Percentiles rank a stretch among this genome's conserved stretches.
phyloP scores from a whole-genome alignment of 2,329 filamentous ascomycete species.

The Penicillium sp. region DNA sequence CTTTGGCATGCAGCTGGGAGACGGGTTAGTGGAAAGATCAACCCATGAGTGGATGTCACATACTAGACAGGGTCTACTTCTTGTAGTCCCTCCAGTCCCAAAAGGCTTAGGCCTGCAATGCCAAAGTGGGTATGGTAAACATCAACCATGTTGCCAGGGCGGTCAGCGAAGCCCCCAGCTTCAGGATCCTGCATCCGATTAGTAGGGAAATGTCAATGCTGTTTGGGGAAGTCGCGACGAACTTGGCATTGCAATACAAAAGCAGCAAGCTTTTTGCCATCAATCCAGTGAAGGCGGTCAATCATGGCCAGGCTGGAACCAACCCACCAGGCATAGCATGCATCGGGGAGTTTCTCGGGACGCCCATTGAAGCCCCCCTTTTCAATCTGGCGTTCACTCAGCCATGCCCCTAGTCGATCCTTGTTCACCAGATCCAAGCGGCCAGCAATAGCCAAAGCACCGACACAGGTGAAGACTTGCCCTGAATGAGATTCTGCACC shows the following conservation, averaged over 20 bases:
- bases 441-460: conserved; percentile 78
- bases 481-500: conserved; percentile 93
- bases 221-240: conserved; percentile 13
- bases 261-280: conserved; percentile 71
- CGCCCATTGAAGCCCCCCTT: conserved; percentile 89
- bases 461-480: conserved; percentile 93
- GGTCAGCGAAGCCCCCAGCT: conserved; percentile 81
- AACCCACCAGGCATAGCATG: conserved; percentile 99
- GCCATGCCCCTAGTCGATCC: conserved; percentile 82
- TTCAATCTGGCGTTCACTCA: conserved; percentile 87
- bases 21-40: conserved; percentile 18
- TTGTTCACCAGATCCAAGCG: conserved; percentile 79
- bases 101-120: conserved; percentile 80
- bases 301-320: conserved; percentile 90
- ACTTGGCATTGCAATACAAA: conserved; percentile 89
- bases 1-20: conserved; percentile 68
- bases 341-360: conserved; percentile 93
- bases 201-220: conserved; percentile 5
- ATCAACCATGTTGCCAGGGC: conserved; percentile 93
- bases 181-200: conserved; percentile 64
- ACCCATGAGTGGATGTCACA: conserved; percentile 31
- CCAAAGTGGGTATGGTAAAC: conserved; percentile 96
- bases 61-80: conserved; percentile 87
- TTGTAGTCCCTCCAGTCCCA: conserved; percentile 74
- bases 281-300: conserved; percentile 86